Percentiles rank a stretch among this genome's conserved stretches.
phyloP scores from a whole-genome alignment of 257 asterid genomes.

The Mentha longifolia region DNA sequence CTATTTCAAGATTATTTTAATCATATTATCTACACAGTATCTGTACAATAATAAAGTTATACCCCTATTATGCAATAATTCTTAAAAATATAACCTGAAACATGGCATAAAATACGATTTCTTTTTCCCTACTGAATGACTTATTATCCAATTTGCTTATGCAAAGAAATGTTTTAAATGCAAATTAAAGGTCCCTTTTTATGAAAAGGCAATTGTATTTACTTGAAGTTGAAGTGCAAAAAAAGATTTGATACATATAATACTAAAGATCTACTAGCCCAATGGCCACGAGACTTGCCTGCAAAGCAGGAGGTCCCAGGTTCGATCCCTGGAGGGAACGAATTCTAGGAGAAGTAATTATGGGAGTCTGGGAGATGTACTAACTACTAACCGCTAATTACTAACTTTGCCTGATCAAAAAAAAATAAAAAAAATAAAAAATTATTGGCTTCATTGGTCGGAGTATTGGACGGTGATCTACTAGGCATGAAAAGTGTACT shows the following conservation, averaged over 20 bases:
- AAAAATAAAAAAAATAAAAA: too few species aligned
- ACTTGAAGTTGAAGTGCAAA: constrained; percentile 6
- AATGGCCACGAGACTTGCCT: too few species aligned
- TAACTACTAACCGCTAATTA: too few species aligned
- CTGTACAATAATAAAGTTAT: too few species aligned
- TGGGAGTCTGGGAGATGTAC: too few species aligned
- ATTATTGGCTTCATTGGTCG: neutral
- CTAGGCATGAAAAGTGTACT: neutral
- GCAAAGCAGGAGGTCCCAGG: too few species aligned
- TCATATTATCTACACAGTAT: too few species aligned
- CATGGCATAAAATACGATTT: neutral
- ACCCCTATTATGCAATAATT: too few species aligned
- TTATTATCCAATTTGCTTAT: neutral
- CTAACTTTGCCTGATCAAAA: too few species aligned
- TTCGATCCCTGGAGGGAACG: too few species aligned
- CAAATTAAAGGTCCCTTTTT: constrained; percentile 16
- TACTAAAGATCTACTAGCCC: neutral
- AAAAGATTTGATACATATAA: neutral
- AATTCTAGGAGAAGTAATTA: too few species aligned
- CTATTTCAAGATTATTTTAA: too few species aligned
- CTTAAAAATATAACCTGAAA: neutral
- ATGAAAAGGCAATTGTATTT: constrained; percentile 19
- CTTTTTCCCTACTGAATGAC: neutral
- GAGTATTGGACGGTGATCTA: constrained; percentile 18
- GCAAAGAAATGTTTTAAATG: neutral